A percentile compares a stretch with the other conserved stretches of the same genome.
These are phyloP conservation scores for Soucietia sequanensis DNA, from an alignment of 805 yeast species.

Conservation along the genomic window DNA sequence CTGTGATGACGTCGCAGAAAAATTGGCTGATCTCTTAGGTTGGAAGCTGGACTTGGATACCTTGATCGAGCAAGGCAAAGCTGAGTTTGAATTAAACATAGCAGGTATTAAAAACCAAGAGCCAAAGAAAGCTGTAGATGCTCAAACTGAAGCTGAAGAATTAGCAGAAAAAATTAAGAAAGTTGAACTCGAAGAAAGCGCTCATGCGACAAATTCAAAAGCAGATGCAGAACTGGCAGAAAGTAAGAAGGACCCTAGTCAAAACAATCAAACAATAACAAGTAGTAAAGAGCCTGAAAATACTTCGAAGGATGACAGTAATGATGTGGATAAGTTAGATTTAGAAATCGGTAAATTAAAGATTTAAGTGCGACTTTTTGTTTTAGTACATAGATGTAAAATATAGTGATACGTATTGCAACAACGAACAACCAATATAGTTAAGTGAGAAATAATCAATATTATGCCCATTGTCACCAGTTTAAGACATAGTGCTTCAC, in stretches of 20 bases:
- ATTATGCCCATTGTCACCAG: no score
- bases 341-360: slow-evolving; percentile 9
- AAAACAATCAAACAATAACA: slow-evolving; percentile 1
- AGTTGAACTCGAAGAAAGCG: slow-evolving; percentile 5
- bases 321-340: slow-evolving; percentile 6
- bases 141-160: slow-evolving; percentile 7
- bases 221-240: slow-evolving; percentile 1
- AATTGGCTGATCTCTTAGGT: slow-evolving; percentile 53
- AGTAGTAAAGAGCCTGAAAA: not conserved
- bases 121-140: slow-evolving; percentile 10
- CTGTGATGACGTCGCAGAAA: slow-evolving; percentile 64
- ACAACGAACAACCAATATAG: no score
- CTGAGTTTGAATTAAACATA: slow-evolving; percentile 6
- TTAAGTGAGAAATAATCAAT: no score
- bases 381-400: slow-evolving; percentile 71
- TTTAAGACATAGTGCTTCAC: no score
- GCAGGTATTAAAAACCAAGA: slow-evolving; percentile 2
- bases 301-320: not conserved
- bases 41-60: slow-evolving; percentile 59
- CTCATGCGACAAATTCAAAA: not conserved
- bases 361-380: slow-evolving; percentile 25
- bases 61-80: slow-evolving; percentile 25
- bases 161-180: slow-evolving; percentile 5
- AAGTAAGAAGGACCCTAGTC: slow-evolving; percentile 1
- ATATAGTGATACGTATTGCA: no score